phyloP scores from a whole-genome alignment of 2,329 filamentous ascomycete species.

The Beauveria sp. region DNA sequence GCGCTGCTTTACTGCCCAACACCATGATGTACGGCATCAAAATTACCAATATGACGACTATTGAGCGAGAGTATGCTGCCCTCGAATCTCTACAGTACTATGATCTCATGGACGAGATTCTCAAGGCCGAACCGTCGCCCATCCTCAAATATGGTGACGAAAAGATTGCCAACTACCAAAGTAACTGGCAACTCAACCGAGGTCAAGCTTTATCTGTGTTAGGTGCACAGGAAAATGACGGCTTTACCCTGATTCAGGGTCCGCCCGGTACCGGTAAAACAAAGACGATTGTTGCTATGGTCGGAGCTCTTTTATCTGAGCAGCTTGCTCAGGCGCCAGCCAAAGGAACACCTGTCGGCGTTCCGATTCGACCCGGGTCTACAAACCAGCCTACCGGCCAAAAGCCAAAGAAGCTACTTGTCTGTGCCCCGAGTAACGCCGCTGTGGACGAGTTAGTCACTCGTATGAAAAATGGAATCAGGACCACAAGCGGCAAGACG shows the following conservation, averaged over 20 bases:
- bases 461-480: constrained; percentile 81
- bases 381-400: neutral
- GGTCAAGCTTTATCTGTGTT: constrained; percentile 89
- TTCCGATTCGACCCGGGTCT: constrained; percentile 20
- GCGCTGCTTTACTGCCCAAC: constrained; percentile 59
- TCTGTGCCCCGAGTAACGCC: constrained; percentile 97
- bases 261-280: constrained; percentile 97
- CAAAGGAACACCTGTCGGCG: constrained; percentile 25
- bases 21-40: constrained; percentile 67
- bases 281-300: constrained; percentile 95
- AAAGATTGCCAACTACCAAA: constrained; percentile 59
- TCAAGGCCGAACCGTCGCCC: constrained; percentile 82
- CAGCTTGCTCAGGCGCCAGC: constrained; percentile 27
- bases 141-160: constrained; percentile 74
- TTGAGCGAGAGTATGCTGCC: constrained; percentile 92
- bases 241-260: constrained; percentile 91
- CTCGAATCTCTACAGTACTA: constrained; percentile 89
- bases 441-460: constrained; percentile 94
- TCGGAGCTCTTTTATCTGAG: constrained; percentile 62
- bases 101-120: constrained; percentile 87
- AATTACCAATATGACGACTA: constrained; percentile 85
- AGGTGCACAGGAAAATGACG: constrained; percentile 90
- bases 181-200: constrained; percentile 75
- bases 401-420: constrained; percentile 72
- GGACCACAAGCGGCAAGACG: constrained; percentile 61